phyloP scores from a whole-genome alignment of 768 basidiomycete genomes.

The Phallus indusiatus region DNA sequence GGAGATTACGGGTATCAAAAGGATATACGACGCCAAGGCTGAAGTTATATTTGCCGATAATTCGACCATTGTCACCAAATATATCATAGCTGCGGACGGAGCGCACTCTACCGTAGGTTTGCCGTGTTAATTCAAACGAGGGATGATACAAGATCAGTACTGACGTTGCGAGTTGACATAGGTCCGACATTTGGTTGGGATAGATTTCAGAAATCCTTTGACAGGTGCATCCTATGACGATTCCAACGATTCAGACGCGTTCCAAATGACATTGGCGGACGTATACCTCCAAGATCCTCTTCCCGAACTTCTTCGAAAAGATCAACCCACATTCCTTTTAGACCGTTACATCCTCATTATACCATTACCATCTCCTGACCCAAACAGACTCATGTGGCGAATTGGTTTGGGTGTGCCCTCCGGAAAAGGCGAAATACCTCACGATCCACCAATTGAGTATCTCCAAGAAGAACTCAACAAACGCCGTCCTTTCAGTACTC shows the following conservation, averaged over 20 bases:
- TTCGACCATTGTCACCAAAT: slow-evolving; percentile 31
- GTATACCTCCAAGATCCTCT: slow-evolving; percentile 27
- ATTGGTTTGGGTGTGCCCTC: slow-evolving; percentile 31
- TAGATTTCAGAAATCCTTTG: slow-evolving; percentile 37
- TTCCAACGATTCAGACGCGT: slow-evolving; percentile 18
- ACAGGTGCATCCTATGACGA: slow-evolving; percentile 16
- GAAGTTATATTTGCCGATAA: slow-evolving; percentile 41
- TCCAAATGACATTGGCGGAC: slow-evolving; percentile 39
- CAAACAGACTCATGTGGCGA: slow-evolving; percentile 24
- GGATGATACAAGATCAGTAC: background rate
- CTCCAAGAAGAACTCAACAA: slow-evolving; percentile 34
- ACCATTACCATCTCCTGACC: slow-evolving; percentile 24
- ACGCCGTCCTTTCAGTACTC: background rate
- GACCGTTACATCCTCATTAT: slow-evolving; percentile 27
- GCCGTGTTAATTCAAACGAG: slow-evolving; percentile 15
- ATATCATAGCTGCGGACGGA: slow-evolving; percentile 44
- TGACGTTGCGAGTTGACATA: slow-evolving; percentile 15
- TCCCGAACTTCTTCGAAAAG: slow-evolving; percentile 16
- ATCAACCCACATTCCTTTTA: slow-evolving; percentile 19
- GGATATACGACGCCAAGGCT: slow-evolving; percentile 15
- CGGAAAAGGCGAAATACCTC: slow-evolving; percentile 26
- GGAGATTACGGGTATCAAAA: background rate
- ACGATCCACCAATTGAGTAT: slow-evolving; percentile 29
- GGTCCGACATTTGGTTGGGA: slow-evolving; percentile 33
- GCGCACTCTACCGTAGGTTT: slow-evolving; percentile 34